Evolutionary conservation across 2,329 filamentous ascomycete genomes (phyloP), one percentile per base, ranked within the genome.

Genomic region (Fusarium sp.): DNA sequence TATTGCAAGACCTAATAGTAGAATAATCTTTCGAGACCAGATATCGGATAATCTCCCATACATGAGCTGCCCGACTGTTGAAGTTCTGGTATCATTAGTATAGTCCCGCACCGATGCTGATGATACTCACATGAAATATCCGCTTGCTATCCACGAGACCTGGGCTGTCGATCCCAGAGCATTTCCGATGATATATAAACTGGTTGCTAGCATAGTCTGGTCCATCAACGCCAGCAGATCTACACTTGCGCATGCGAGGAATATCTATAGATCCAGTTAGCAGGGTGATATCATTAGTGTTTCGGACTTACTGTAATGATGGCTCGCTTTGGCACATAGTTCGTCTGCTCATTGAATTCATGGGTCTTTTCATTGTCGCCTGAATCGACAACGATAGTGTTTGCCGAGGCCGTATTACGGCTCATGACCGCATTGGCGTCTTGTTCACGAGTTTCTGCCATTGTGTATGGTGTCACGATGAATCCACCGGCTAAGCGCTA

Each of bases 221-320:
- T 90, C 88, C 82, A 90, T 88, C 56, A 90, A 80, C 1, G 88
- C 87, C 38, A 89, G 75, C 44, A 90, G 79, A 58, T 90, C 88
- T 64, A 89, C 86, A 28, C 83, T 88, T 50, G 88, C 85, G 69
- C 87, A 89, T 22, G 88, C 87, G 20, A 90, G 80, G 70, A 90
- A 90, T 70, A 90, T 89, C 87, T 89, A 62, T 6, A 4, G 9
- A 13, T 14, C 36, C 8, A 36, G 13, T n/a, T 18, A 18, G 22
- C 9, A 24, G 7, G 1, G 4, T 3, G 5, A 12, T 11, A 3
- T 14, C 10, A 14, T 28, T 18, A 5, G 2, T 20, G 0, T 6
- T n/a, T 1, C 10, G 75, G 24, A 28, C 63, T 66, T 78, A 87
- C 87, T n/a, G 83, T 88, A 72, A 89, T 85, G 55, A 89, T 88